phyloP scores from a whole-genome alignment of 192 early-diverging fungal genomes.

The Allomyces arbusculus region DNA sequence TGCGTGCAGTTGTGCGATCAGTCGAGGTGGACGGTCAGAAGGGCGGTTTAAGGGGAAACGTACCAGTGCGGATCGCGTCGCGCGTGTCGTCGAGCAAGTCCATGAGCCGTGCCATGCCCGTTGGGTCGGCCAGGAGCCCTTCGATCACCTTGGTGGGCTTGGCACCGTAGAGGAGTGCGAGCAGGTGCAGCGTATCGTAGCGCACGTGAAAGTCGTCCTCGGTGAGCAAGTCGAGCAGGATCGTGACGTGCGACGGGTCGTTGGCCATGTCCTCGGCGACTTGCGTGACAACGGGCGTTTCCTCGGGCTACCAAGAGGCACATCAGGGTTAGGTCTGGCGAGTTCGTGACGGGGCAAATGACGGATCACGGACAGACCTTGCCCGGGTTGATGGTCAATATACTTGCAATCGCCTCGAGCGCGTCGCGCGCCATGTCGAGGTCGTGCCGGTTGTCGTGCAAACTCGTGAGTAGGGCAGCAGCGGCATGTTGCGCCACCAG shows the following conservation, averaged over 20 bases:
- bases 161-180: constrained; percentile 50
- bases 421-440: constrained; percentile 66
- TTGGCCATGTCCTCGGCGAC: constrained; percentile 8
- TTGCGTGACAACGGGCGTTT: constrained; percentile 1
- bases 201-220: constrained; percentile 87
- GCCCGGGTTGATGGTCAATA: background rate
- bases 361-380: background rate
- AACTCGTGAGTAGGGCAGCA: constrained; percentile 43
- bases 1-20: background rate
- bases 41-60: background rate
- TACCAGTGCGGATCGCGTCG: constrained; percentile 90
- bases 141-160: constrained; percentile 47
- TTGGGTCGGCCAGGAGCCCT: constrained; percentile 65
- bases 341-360: background rate
- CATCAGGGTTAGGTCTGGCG: constrained; percentile 12
- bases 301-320: constrained; percentile 15
- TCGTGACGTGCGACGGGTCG: constrained; percentile 42
- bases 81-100: constrained; percentile 80
- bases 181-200: constrained; percentile 73
- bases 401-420: constrained; percentile 41
- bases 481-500: constrained; percentile 69
- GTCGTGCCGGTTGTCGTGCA: constrained; percentile 66
- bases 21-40: constrained; percentile 1
- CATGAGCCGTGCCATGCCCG: constrained; percentile 68
- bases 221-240: constrained; percentile 68